Evolutionary conservation across 148 eudicot species (phyloP).

Genomic region (Rhododendron mucronatum): DNA sequence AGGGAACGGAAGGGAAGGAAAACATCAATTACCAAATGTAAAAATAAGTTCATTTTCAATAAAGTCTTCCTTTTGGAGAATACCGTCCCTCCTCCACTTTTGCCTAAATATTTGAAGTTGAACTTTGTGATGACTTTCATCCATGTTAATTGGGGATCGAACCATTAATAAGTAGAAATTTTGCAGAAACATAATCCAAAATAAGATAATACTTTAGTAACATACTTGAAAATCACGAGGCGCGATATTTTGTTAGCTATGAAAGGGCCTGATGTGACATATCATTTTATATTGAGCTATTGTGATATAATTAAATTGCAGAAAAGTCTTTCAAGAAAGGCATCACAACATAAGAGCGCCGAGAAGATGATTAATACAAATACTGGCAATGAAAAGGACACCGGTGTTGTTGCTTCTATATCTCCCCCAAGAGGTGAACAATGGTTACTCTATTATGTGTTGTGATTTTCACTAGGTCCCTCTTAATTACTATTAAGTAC

Average conservation of each 20-base stretch:
- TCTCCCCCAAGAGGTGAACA: conserved; percentile 57
- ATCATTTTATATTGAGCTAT: neutral
- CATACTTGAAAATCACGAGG: neutral
- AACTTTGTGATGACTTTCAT: too few relatives aligned
- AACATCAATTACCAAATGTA: too few relatives aligned
- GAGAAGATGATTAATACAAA: conserved; percentile 30
- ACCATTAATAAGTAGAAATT: too few relatives aligned
- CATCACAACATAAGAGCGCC: conserved; percentile 27
- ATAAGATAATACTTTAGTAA: too few relatives aligned
- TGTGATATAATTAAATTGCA: conserved; percentile 21
- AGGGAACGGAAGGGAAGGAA: too few relatives aligned
- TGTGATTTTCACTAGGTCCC: neutral
- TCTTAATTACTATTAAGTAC: neutral
- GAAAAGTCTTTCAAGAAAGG: conserved; percentile 55
- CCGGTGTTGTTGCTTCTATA: conserved; percentile 11
- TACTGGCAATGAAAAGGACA: conserved; percentile 26
- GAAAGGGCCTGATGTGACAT: neutral
- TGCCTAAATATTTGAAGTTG: too few relatives aligned
- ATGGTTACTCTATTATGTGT: neutral
- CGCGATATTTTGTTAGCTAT: neutral
- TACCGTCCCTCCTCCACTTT: too few relatives aligned
- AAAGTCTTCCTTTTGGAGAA: too few relatives aligned
- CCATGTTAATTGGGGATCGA: too few relatives aligned
- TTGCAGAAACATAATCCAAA: too few relatives aligned
- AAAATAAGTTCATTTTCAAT: too few relatives aligned